phyloP scores from a whole-genome alignment of 2,329 filamentous ascomycete genomes.

The Torrubiellomyces zombiae region DNA sequence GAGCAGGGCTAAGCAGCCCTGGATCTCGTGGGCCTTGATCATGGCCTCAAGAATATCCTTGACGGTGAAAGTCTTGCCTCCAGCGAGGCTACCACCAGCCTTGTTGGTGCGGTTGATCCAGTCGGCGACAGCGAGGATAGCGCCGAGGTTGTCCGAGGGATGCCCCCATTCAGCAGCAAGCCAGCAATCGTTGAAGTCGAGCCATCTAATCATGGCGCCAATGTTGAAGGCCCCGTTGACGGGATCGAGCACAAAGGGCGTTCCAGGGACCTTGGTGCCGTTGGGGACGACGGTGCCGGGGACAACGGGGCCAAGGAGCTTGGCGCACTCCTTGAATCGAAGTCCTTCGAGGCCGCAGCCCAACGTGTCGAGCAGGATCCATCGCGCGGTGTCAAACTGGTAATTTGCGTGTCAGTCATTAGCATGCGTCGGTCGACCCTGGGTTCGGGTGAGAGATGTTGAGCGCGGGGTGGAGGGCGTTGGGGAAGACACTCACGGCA shows the following conservation, averaged over 20 bases:
- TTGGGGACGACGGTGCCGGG: conserved; percentile 83
- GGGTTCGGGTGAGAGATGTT: neutral
- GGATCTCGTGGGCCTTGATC: conserved; percentile 99
- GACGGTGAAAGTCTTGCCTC: conserved; percentile 76
- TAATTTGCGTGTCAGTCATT: conserved; percentile 1
- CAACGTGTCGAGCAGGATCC: conserved; percentile 91
- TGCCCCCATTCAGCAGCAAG: conserved; percentile 97
- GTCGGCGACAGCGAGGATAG: conserved; percentile 90
- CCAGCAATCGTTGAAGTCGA: conserved; percentile 99
- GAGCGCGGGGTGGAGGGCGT: neutral
- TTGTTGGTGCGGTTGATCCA: conserved; percentile 89
- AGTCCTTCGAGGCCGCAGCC: conserved; percentile 93
- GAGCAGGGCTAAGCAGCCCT: conserved; percentile 88
- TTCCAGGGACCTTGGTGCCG: conserved; percentile 80
- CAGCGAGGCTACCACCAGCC: conserved; percentile 60
- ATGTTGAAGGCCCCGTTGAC: conserved; percentile 98
- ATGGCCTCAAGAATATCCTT: conserved; percentile 88
- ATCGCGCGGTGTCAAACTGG: conserved; percentile 87
- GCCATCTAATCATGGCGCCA: conserved; percentile 95
- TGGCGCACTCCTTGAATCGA: conserved; percentile 88
- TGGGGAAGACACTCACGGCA: conserved; percentile 46
- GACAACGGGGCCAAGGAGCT: conserved; percentile 83
- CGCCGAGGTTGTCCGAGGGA: conserved; percentile 93
- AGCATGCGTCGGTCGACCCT: no score
- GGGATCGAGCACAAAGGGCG: conserved; percentile 85